Evolutionary conservation across 2,329 filamentous ascomycete species (phyloP), one percentile per base, ranked within the genome.

Genomic region (Domatiomyces catenatus): DNA sequence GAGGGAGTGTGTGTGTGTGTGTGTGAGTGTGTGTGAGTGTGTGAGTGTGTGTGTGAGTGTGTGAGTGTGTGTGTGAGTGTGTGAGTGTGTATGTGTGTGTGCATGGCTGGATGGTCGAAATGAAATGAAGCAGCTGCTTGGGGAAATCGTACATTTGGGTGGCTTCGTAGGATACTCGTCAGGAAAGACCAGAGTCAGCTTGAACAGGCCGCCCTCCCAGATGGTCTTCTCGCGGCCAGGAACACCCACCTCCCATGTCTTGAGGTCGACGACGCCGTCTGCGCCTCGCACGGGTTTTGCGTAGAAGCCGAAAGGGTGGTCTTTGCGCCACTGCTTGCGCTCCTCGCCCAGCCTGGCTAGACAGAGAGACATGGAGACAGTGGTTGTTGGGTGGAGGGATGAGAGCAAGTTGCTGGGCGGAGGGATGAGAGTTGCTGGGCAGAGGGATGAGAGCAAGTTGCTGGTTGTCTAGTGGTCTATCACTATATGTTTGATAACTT

Each of bases 111-210:
- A n/a, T n/a, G n/a, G n/a, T n/a, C n/a, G n/a, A 15, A 4, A 32
- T 4, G 8, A 17, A 47, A 4, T 47, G 18, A 22, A 12, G 19
- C 12, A 8, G n/a, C 42, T 2, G 42, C 5, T n/a, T 12, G 8
- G 18, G n/a, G 39, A 39, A 49, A n/a, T n/a, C 43, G 28, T 44
- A 94, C 92, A 98, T 71, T 98, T 98, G 1, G 92, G 92, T 28
- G 92, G 92, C 69, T 98, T 98, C 48, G 93, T 98, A 15, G 92
- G 92, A 67, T 98, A 98, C 63, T 98, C 92, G 62, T 98, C 92
- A 0, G 93, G 92, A 61, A 98, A 98, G 8, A 77, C 80, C 61
- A 98, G 84, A 52, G 84, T 87, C 52, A 98, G 73, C 73, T 96
- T 98, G 73, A 96, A 96, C 8, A 95, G 71, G 1, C 92, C 92